These are phyloP conservation scores for Letharia lupina DNA, from an alignment of 495 filamentous ascomycete genomes.

Conservation along the genomic window DNA sequence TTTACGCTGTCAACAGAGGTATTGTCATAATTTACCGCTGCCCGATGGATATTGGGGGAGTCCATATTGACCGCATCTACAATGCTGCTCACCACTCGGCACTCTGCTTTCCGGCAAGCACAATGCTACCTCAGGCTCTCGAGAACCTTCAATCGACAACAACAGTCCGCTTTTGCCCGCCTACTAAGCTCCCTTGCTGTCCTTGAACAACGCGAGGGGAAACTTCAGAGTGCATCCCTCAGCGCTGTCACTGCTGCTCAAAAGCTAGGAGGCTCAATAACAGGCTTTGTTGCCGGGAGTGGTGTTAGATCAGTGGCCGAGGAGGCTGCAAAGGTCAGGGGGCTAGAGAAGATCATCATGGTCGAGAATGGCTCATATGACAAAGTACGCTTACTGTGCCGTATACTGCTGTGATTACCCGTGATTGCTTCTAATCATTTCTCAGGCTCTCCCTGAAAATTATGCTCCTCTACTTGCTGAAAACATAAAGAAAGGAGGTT, in stretches of 20 bases:
- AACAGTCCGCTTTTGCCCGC: constrained; percentile 48
- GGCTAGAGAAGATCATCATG: constrained; percentile 81
- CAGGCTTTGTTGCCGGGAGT: constrained; percentile 80
- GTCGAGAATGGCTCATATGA: constrained; percentile 88
- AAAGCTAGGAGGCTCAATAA: constrained; percentile 77
- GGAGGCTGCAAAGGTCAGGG: constrained; percentile 81
- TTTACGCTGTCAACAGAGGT: neutral
- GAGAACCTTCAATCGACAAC: constrained; percentile 31
- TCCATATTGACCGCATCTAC: neutral
- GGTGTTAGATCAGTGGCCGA: constrained; percentile 72
- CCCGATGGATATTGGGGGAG: neutral
- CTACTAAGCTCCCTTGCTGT: constrained; percentile 82
- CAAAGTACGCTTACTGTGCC: constrained; percentile 48
- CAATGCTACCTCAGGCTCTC: constrained; percentile 36
- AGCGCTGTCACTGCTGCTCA: constrained; percentile 79
- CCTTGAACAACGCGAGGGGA: constrained; percentile 87
- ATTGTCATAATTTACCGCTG: neutral
- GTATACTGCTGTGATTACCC: neutral
- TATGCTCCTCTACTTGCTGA: constrained; percentile 87
- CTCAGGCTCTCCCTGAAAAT: constrained; percentile 84
- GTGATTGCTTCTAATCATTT: neutral
- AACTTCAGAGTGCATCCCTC: constrained; percentile 72
- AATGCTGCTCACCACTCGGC: constrained; percentile 36
- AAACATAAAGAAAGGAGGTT: constrained; percentile 90
- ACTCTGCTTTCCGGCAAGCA: constrained; percentile 42